These are phyloP conservation scores for Coprinopsis strossmayeri DNA, from an alignment of 768 basidiomycete genomes.

Conservation along the genomic window DNA sequence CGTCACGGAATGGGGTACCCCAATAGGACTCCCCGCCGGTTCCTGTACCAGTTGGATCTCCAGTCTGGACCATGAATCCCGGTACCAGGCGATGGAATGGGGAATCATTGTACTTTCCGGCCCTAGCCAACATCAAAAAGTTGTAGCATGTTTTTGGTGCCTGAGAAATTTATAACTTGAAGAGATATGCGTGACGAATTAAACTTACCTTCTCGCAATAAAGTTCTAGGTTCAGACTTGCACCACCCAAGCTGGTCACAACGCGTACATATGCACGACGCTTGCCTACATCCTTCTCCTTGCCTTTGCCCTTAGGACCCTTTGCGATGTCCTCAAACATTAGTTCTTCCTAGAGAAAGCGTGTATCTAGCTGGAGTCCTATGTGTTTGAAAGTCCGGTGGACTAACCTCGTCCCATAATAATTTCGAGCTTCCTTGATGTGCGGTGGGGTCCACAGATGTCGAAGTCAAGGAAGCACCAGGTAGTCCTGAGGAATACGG, in stretches of 20 bases:
- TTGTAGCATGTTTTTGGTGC: slow-evolving; percentile 99
- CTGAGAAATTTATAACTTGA: slow-evolving; percentile 27
- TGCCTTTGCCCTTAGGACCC: slow-evolving; percentile 76
- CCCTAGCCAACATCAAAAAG: slow-evolving; percentile 87
- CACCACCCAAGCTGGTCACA: slow-evolving; percentile 85
- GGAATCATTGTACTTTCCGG: slow-evolving; percentile 86
- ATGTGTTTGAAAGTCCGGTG: background rate
- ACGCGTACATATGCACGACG: slow-evolving; percentile 94
- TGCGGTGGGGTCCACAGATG: slow-evolving; percentile 73
- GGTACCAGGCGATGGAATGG: slow-evolving; percentile 92
- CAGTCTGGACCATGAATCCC: slow-evolving; percentile 99
- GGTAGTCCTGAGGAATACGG: slow-evolving; percentile 86
- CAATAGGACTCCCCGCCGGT: slow-evolving; percentile 89
- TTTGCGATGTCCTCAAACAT: slow-evolving; percentile 95
- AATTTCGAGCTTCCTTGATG: slow-evolving; percentile 55
- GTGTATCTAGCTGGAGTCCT: background rate
- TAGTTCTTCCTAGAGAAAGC: slow-evolving; percentile 65
- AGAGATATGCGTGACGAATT: background rate
- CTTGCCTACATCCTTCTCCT: slow-evolving; percentile 90
- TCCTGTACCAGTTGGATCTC: slow-evolving; percentile 95
- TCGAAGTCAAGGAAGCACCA: slow-evolving; percentile 92
- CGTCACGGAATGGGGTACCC: slow-evolving; percentile 96
- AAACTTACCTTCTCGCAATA: slow-evolving; percentile 76
- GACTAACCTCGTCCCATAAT: slow-evolving; percentile 84
- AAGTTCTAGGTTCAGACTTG: slow-evolving; percentile 75